Evolutionary conservation across 441 rosid species (phyloP), one percentile per base, ranked within the genome.

Genomic region (Populus hybrid): DNA sequence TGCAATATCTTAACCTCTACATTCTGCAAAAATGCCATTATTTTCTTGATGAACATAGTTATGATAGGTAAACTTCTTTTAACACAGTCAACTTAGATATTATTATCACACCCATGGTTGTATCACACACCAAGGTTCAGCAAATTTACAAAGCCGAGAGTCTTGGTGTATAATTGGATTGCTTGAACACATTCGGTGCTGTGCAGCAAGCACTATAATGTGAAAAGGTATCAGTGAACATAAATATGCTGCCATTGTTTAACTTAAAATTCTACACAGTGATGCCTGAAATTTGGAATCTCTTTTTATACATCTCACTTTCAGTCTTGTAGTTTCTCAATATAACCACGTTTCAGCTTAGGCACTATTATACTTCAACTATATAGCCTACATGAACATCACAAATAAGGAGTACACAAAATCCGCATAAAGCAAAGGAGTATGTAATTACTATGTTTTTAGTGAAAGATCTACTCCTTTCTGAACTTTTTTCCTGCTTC

Each of bases 281-380:
- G 40, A 56, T 79, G 72, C 36, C 68, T 72, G 72, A 28, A 23
- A 64, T 64, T 64, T 33, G 64, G 38, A 69, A 53, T 50, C 71
- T 24, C 24, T 24, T 36, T 23, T 64, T 23, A 61, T 12, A 76
- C 31, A 64, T 16, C 35, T 53, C 40, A 12, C 71, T 63, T 61
- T 9, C 29, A 36, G 26, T 24, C 12, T 26, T 28, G 16, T 12
- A 26, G 5, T 59, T 26, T 40, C 35, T 18, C 23, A 79, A 35
- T 31, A 69, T 50, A 63, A 50, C 31, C 66, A 64, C 7, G 42
- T 28, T 63, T 38, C 63, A 29, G 29, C 9, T 64, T 50, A 65
- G 33, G 26, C 29, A 74, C 12, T 29, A n/a, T n/a, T n/a, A 63
- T 68, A 3, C 42, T 38, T 67, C 16, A 40, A 36, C 72, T 11